phyloP scores from a whole-genome alignment of 139 green algal species.

The Auxenochlorella protothecoides region DNA sequence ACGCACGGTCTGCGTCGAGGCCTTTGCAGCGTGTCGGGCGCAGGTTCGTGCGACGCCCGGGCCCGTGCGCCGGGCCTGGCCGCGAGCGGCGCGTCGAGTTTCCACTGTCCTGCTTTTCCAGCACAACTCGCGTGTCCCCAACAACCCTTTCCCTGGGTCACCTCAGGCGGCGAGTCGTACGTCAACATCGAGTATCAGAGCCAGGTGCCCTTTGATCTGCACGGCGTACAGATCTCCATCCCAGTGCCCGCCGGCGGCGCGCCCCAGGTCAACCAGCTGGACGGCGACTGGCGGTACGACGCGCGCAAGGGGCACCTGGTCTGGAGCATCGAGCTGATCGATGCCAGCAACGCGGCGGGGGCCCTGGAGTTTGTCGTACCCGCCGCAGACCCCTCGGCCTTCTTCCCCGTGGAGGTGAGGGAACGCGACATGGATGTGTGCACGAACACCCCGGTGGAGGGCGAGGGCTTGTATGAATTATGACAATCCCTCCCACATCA shows the following conservation, averaged over 20 bases:
- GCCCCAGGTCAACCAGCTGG: slow-evolving; percentile 39
- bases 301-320: slow-evolving; percentile 46
- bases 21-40: too few relatives aligned
- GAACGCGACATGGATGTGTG: neutral
- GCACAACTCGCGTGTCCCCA: too few relatives aligned
- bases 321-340: slow-evolving; percentile 88
- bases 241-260: slow-evolving; percentile 47
- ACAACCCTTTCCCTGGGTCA: neutral
- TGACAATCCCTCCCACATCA: neutral
- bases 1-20: too few relatives aligned
- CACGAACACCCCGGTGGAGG: neutral
- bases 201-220: slow-evolving; percentile 69
- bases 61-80: too few relatives aligned
- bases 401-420: slow-evolving; percentile 88
- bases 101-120: too few relatives aligned
- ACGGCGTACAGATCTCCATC: slow-evolving; percentile 86
- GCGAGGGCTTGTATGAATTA: neutral
- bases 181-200: slow-evolving; percentile 99
- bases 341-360: slow-evolving; percentile 78
- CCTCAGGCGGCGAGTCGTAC: slow-evolving; percentile 64
- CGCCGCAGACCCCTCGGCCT: slow-evolving; percentile 51
- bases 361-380: slow-evolving; percentile 91
- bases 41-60: too few relatives aligned
- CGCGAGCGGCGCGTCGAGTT: too few relatives aligned
- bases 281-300: slow-evolving; percentile 85